Base-by-base conservation (phyloP, 352 stramenopile genomes). In the Pythium biforme region DNA sequence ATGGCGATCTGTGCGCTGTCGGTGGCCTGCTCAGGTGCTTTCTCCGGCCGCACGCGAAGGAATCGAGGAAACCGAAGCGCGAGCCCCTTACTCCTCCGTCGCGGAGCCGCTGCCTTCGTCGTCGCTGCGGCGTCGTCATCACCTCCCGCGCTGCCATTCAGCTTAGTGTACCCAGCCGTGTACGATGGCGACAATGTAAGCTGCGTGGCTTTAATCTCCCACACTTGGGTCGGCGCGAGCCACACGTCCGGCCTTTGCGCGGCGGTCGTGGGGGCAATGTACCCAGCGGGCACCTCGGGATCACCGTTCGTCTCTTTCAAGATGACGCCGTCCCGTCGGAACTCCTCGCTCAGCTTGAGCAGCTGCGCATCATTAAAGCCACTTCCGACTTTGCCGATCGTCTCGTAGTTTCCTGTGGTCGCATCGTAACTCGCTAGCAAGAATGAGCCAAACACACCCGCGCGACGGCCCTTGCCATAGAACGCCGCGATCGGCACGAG, bases 21-120 rank as follows among this genome's bases (percentile, higher is more conserved):
- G 0, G 98, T 99, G 20, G 97, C 97, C 26, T 99, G 76, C 49
- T 97, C 78, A 6, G 92, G 86, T 17, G 84, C 83, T 72, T 99
- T 99, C 78, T 99, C 98, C 0, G 88, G 73, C 55, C 98, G 87
- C 59, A 97, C 73, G 1, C 97, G 89, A 52, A 99, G 65, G 69
- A 99, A 99, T 5, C 98, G 90, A n/a, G 98, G 98, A 74, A 99
- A 99, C 11, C 98, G 93, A 55, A 99, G 81, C 14, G 95, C 96
- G 55, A 99, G 93, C 10, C 97, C 97, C 60, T 90, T 90, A 49
- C 43, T 68, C 29, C 37, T 34, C 25, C 29, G 26, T 26, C 56
- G 47, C 27, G 8, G 10, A 25, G 25, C 15, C 47, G 40, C n/a
- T 17, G 27, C n/a, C 3, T n/a, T n/a, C n/a, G 31, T 46, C 17